Conservation (phyloP, 1,284 basidiomycete genomes). For the Puccinia sorghi region DNA sequence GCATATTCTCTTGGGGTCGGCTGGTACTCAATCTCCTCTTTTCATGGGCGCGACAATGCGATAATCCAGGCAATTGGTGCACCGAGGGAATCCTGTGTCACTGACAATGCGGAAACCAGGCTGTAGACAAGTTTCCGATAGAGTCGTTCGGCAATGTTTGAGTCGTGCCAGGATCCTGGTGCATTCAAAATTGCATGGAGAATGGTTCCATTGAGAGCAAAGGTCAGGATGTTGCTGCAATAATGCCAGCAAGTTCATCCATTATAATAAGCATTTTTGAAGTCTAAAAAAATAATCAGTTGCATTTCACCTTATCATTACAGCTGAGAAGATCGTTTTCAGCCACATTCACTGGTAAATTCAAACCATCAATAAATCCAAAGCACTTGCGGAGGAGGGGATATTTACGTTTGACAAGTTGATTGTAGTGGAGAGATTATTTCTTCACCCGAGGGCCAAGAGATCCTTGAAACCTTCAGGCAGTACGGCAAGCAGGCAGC, state of each 20-base stretch:
- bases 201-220: constrained; percentile 52
- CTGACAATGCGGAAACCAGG: background rate
- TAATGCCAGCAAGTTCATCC: background rate
- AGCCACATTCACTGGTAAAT: background rate
- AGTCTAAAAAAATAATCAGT: background rate
- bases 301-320: no score
- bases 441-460: background rate
- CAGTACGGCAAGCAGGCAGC: background rate
- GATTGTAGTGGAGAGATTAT: background rate
- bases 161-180: constrained; percentile 39
- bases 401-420: background rate
- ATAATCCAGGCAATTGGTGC: background rate
- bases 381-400: background rate
- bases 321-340: no score
- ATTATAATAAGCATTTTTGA: background rate
- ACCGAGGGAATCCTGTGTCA: background rate
- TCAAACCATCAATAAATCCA: constrained; percentile 19
- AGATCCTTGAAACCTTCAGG: background rate
- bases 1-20: background rate
- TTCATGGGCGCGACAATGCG: background rate
- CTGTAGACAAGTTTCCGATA: background rate
- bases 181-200: constrained; percentile 59
- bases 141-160: background rate
- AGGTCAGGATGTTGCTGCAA: background rate
- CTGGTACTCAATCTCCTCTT: background rate